These are phyloP conservation scores for Cronartium quercuum DNA, from an alignment of 1,284 basidiomycete genomes.

Conservation along the genomic window DNA sequence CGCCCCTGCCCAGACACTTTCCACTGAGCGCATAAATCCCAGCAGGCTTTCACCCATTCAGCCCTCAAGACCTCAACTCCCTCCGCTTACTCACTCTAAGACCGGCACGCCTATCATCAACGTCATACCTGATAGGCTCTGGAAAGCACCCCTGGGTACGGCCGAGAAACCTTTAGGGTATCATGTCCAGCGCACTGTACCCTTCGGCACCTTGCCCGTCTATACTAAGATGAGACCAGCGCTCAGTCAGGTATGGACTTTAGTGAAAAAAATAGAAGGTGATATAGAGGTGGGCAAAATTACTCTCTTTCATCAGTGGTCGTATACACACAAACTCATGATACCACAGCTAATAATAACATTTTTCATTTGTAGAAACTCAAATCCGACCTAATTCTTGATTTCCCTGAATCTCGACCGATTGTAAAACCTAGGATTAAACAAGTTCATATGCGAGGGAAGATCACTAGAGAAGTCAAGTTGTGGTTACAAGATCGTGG, in stretches of 20 bases:
- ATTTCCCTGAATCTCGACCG: constrained; percentile 14
- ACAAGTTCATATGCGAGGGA: constrained; percentile 20
- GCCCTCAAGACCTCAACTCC: too few species aligned
- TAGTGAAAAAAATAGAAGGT: constrained; percentile 20
- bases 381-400: constrained; percentile 19
- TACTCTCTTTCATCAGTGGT: background rate
- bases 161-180: constrained; percentile 2
- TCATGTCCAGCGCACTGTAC: background rate
- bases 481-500: constrained; percentile 37
- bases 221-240: constrained; percentile 32
- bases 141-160: constrained; percentile 17
- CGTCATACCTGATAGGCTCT: constrained; percentile 28
- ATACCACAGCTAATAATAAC: too few species aligned
- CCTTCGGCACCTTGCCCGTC: constrained; percentile 27
- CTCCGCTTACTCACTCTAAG: too few species aligned
- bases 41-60: too few species aligned
- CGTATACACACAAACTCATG: background rate
- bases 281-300: constrained; percentile 15
- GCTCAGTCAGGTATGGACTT: constrained; percentile 27
- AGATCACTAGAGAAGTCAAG: constrained; percentile 28
- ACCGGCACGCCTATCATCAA: too few species aligned
- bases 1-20: too few species aligned
- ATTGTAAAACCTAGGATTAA: constrained; percentile 10
- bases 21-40: too few species aligned
- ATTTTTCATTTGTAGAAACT: constrained; percentile 3